These are phyloP conservation scores for Kurtzmaniella natalensis DNA, from an alignment of 1,139 yeast genomes.

Conservation along the genomic window DNA sequence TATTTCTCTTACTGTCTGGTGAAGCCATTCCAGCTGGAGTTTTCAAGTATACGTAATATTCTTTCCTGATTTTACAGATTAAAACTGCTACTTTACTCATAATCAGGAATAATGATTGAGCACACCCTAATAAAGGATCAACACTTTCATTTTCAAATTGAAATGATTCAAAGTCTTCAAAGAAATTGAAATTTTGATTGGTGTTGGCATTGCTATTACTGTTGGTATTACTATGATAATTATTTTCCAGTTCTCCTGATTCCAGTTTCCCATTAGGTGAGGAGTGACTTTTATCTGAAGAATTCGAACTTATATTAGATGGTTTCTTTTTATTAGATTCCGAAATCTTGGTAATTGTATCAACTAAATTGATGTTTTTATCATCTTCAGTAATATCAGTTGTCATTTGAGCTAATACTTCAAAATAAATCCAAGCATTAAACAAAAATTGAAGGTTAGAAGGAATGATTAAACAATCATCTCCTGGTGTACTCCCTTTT, in stretches of 20 bases:
- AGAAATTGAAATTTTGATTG: slow-evolving; percentile 17
- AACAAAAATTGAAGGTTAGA: slow-evolving; percentile 49
- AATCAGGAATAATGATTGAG: slow-evolving; percentile 57
- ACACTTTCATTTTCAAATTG: slow-evolving; percentile 34
- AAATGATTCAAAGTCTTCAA: slow-evolving; percentile 30
- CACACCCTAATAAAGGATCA: slow-evolving; percentile 65
- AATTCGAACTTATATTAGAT: slow-evolving; percentile 6
- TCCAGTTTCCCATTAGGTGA: slow-evolving; percentile 25
- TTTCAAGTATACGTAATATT: slow-evolving; percentile 7
- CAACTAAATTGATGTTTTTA: slow-evolving; percentile 40
- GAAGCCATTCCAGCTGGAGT: slow-evolving; percentile 10
- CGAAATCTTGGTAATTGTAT: slow-evolving; percentile 33
- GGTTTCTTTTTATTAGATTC: slow-evolving; percentile 14
- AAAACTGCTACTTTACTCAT: slow-evolving; percentile 61
- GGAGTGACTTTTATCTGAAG: slow-evolving; percentile 8
- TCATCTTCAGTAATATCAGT: slow-evolving; percentile 45
- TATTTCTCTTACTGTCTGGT: slow-evolving; percentile 24
- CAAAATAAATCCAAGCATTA: slow-evolving; percentile 63
- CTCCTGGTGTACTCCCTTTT: background rate
- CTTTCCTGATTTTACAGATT: slow-evolving; percentile 44
- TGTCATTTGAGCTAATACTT: slow-evolving; percentile 62
- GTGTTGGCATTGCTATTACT: slow-evolving; percentile 10
- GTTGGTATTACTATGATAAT: slow-evolving; percentile 5
- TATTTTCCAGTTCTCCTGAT: slow-evolving; percentile 17
- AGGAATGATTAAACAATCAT: slow-evolving; percentile 23